Conservation (phyloP, 2,329 filamentous ascomycete genomes). For the Hymenoscyphus infarciens region DNA sequence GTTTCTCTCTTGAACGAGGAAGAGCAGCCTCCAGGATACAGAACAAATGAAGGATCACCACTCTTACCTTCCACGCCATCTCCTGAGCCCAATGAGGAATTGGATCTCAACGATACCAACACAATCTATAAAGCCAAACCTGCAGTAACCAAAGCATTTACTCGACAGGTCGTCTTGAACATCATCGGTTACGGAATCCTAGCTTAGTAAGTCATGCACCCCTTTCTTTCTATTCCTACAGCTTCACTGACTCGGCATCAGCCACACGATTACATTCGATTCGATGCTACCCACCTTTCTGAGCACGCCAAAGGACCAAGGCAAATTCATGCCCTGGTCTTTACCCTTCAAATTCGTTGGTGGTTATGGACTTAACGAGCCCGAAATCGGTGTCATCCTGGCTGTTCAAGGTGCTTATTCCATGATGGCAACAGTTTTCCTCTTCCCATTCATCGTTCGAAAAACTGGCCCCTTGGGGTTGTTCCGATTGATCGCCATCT, state of each 20-base stretch:
- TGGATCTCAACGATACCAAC: conserved; percentile 33
- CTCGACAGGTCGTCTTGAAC: conserved; percentile 77
- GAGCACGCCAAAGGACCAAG: conserved; percentile 26
- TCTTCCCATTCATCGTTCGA: conserved; percentile 76
- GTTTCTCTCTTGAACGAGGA: conserved; percentile 59
- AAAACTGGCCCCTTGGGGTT: conserved; percentile 74
- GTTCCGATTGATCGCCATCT: conserved; percentile 75
- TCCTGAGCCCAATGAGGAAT: conserved; percentile 38
- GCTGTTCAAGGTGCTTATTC: conserved; percentile 87
- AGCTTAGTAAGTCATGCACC: conserved; percentile 71
- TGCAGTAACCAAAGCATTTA: conserved; percentile 64
- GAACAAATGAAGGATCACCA: conserved; percentile 55
- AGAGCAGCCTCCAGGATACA: conserved; percentile 66
- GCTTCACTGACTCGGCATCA: conserved; percentile 40
- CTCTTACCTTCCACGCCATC: conserved; percentile 40
- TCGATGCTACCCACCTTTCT: conserved; percentile 90
- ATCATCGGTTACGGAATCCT: conserved; percentile 89
- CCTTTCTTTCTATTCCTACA: conserved; percentile 14
- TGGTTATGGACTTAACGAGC: conserved; percentile 79
- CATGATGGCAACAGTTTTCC: conserved; percentile 69
- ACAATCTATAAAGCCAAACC: conserved; percentile 35
- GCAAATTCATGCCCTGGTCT: conserved; percentile 46
- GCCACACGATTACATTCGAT: conserved; percentile 96
- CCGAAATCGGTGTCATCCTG: conserved; percentile 82
- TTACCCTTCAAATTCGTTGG: conserved; percentile 87